A percentile compares a stretch with the other conserved stretches of the same genome.
Conservation (phyloP, 768 basidiomycete species). For the Rhizopogon vesiculosus region DNA sequence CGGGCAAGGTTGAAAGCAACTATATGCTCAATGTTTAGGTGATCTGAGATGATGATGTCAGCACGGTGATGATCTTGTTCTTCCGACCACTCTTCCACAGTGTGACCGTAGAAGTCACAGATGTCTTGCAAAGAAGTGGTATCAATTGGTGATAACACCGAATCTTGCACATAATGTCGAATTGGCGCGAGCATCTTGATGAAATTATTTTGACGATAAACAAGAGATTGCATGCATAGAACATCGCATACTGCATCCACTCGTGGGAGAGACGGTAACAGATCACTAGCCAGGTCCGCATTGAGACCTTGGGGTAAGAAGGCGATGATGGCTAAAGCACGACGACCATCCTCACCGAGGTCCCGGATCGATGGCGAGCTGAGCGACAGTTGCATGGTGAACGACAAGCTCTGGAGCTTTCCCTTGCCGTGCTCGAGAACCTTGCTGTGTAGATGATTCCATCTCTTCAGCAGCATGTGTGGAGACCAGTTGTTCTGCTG, state of each 20-base stretch:
- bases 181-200: background rate
- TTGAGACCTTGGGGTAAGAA: constrained; percentile 1
- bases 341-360: background rate
- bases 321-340: background rate
- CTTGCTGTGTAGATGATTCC: no score
- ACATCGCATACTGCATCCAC: background rate
- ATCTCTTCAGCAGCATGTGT: no score
- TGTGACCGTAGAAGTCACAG: background rate
- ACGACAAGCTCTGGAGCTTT: no score
- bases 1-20: background rate
- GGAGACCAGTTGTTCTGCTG: no score
- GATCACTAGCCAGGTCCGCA: background rate
- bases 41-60: background rate
- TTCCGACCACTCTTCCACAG: background rate
- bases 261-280: background rate
- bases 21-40: background rate
- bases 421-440: no score
- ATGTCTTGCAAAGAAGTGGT: no score
- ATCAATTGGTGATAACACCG: background rate
- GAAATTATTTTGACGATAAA: background rate
- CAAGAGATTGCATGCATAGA: background rate
- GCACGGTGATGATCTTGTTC: background rate
- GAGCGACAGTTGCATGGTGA: no score
- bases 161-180: background rate
- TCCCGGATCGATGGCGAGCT: no score